Base-by-base conservation (phyloP, 768 basidiomycete genomes). In the Hortiboletus flavorubellus region DNA sequence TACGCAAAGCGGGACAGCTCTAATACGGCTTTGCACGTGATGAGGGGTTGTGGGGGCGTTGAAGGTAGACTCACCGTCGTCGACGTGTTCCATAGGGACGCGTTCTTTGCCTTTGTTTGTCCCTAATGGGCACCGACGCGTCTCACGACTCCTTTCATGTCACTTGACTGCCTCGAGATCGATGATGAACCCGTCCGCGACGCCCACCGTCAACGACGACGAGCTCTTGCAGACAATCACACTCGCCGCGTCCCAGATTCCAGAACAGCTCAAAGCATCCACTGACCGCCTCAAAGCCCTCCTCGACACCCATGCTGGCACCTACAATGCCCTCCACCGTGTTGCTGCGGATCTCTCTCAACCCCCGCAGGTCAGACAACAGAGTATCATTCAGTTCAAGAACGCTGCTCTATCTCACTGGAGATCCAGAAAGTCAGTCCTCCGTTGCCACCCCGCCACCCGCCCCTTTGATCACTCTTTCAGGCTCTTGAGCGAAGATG, bases 381-480 rank as follows among this genome's bases (percentile, higher is more conserved):
- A 90, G 68, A 84, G 88, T 26, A 90, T 92, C 59, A 88, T 95
- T 52, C 91, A 93, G 64, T 89, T 94, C 75, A 95, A 95, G 73
- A 95, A 94, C 62, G 78, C 80, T 2, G 86, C 85, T 3, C 68
- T 85, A 4, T 73, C 73, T 46, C 86, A 90, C 64, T 96, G 93
- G 93, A 78, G 81, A 65, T 86, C 85, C 33, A 74, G 85, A 73
- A 91, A 84, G 91, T 90, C 60, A 66, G 80, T 59, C 23, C 16
- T 47, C 23, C 43, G 14, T 46, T 35, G 37, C 43, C 46, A 18
- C 37, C 10, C 16, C 41, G 35, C 52, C 43, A 47, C 43, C 31
- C 14, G 18, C 34, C 41, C 54, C 52, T 49, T 57, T 66, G 37
- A 53, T 53, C 52, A 34, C 51, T 49, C 61, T 49, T 52, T 18